Evolutionary conservation across 148 eudicot genomes (phyloP), one percentile per base, ranked within the genome.

Genomic region (Rhododendron henanense): DNA sequence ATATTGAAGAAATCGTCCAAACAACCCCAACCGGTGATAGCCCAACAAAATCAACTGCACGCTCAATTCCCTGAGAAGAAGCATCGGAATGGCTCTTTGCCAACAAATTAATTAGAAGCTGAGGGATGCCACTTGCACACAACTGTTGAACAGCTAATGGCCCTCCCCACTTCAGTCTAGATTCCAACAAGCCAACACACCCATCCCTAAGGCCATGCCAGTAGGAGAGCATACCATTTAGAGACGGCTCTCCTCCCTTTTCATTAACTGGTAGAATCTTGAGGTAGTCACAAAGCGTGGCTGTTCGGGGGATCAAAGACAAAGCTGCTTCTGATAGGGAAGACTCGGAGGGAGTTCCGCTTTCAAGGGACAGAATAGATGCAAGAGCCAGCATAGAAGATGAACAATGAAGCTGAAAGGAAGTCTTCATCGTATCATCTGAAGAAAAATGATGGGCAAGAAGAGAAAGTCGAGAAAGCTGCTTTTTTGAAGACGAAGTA

Each of bases 181-280:
- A 92, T 48, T 95, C 98, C 87, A 95, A 90, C 88, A 97, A 89
- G 84, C 99, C 99, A 85, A 93, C 91, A 91, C 92, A 93, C 57
- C 98, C 99, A 89, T 97, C 99, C 83, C 94, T 93, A 63, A 94
- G 59, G 75, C 99, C 99, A 92, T 95, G 94, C 96, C 98, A 93
- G 83, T 91, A 89, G n/a, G 99, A 96, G 82, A 95, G 94, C 94
- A 84, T 90, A 75, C 87, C 87, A 85, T 88, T 90, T 47, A 87
- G 45, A 84, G 82, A 81, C 14, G 37, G 55, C 80, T 87, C 87
- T 84, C 89, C 90, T 82, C 87, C 91, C 82, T 89, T 87, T 45
- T 91, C 94, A 50, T 88, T 88, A 45, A 59, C 83, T 79, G 88
- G 78, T 80, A 86, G 87, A 74, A 88, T 87, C 86, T 90, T 94